Base-by-base conservation (phyloP, 106 monocot species). In the Apostasia ramifera region DNA sequence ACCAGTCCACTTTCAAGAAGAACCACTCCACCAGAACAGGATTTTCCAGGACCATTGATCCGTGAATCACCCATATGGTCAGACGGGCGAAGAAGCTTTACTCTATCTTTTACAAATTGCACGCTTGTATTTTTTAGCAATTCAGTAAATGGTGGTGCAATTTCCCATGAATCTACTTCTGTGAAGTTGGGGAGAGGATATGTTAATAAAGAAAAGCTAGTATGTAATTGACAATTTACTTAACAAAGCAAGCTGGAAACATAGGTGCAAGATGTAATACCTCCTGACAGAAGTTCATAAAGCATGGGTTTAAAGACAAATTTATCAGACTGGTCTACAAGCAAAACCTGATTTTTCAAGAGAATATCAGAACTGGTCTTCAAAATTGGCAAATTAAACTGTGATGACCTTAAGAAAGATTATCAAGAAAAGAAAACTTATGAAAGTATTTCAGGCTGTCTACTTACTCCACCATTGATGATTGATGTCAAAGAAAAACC, bases 291-390 rank as follows among this genome's bases (percentile, higher is more conserved):
- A 47, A 97, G 89, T 68, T 97, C 95, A 73, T 97, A 97, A 13
- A 97, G 70, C 92, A 97, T 72, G 6, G 95, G 95, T 73, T 97
- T 97, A 68, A 97, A 97, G 75, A 97, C 92, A 85, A 95, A 95
- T 69, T 68, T 80, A 66, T 95, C 91, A 67, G 88, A 95, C 79
- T 91, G 91, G 66, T 95, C 95, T 56, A 95, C 77, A 69, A 95
- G 88, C 66, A 95, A 66, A 14, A 95, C 86, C 95, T 95, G 88
- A 47, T 78, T 62, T 46, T 68, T 45, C 10, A 8, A 51, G 57
- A 59, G 7, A 44, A 39, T 9, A 45, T 58, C 5, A 48, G 40
- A 66, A 12, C 5, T 52, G 26, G 47, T 55, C 60, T 12, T 48
- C 6, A 54, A 45, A 40, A 44, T 45, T 45, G 45, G 10, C 2